Evolutionary conservation across 768 basidiomycete species (phyloP).

Genomic region (Termitomyces sp.): DNA sequence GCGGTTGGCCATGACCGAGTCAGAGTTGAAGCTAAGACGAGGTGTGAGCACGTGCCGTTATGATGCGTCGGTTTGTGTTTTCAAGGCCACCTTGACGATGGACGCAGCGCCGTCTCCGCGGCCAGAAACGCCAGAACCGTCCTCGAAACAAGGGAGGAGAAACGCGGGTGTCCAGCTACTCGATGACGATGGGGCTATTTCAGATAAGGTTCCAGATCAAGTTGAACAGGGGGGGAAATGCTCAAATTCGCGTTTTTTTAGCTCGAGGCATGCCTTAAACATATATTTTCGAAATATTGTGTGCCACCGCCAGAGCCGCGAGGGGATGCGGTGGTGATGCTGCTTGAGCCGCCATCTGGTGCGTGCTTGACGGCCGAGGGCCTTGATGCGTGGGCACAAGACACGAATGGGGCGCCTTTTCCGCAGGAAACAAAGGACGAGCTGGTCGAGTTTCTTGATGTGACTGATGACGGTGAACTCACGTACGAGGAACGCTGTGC

Average conservation of each 20-base stretch:
- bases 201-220: constrained; percentile 50
- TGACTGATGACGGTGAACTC: constrained; percentile 64
- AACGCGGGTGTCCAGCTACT: constrained; percentile 56
- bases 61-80: not conserved
- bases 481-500: constrained; percentile 56
- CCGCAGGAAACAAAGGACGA: constrained; percentile 76
- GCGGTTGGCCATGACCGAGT: constrained; percentile 27
- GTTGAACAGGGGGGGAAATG: too few relatives aligned
- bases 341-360: constrained; percentile 47
- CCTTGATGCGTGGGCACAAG: constrained; percentile 71
- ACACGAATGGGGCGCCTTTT: constrained; percentile 83
- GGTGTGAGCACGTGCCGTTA: constrained; percentile 2
- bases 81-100: too few relatives aligned
- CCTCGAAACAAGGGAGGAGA: constrained; percentile 54
- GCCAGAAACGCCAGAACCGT: constrained; percentile 61
- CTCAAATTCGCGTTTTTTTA: constrained; percentile 19
- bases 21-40: not conserved
- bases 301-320: constrained; percentile 34
- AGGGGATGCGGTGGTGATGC: constrained; percentile 21
- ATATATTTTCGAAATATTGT: constrained; percentile 81
- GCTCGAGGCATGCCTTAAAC: constrained; percentile 68
- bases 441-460: constrained; percentile 70
- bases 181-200: constrained; percentile 68
- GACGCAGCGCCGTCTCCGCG: constrained; percentile 43
- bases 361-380: constrained; percentile 59